phyloP scores from a whole-genome alignment of 2,329 filamentous ascomycete species.

The Catunica adiposa region DNA sequence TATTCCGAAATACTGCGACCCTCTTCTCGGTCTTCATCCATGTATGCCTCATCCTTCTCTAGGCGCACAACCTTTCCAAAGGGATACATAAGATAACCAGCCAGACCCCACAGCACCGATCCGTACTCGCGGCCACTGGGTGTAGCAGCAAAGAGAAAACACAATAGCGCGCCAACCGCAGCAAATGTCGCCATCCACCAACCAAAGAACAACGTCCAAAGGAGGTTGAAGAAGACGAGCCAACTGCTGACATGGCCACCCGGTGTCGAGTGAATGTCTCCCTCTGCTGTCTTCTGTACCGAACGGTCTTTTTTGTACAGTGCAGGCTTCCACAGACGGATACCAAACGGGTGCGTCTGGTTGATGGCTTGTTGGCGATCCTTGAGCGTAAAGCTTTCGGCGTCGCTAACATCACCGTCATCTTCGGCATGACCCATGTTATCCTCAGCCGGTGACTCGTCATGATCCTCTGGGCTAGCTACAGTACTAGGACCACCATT shows the following conservation, averaged over 20 bases:
- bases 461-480: constrained; percentile 19
- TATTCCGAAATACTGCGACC: constrained; percentile 96
- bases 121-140: constrained; percentile 77
- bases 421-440: constrained; percentile 43
- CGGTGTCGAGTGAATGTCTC: constrained; percentile 89
- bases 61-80: constrained; percentile 93
- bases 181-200: constrained; percentile 85
- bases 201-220: constrained; percentile 84
- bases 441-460: constrained; percentile 23
- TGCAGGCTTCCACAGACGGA: constrained; percentile 96
- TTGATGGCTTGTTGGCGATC: constrained; percentile 97
- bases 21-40: constrained; percentile 88
- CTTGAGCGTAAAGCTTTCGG: constrained; percentile 94
- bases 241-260: constrained; percentile 72
- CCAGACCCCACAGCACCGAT: constrained; percentile 64
- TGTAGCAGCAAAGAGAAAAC: constrained; percentile 62
- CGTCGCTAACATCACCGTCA: constrained; percentile 64
- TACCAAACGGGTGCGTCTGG: constrained; percentile 95
- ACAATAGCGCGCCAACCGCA: constrained; percentile 56
- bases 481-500: too few species aligned
- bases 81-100: constrained; percentile 80
- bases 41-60: constrained; percentile 83
- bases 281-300: constrained; percentile 89
- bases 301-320: constrained; percentile 95
- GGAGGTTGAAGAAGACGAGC: constrained; percentile 72